These are phyloP conservation scores for Xylaria cubensis DNA, from an alignment of 495 filamentous ascomycete genomes.

Conservation along the genomic window DNA sequence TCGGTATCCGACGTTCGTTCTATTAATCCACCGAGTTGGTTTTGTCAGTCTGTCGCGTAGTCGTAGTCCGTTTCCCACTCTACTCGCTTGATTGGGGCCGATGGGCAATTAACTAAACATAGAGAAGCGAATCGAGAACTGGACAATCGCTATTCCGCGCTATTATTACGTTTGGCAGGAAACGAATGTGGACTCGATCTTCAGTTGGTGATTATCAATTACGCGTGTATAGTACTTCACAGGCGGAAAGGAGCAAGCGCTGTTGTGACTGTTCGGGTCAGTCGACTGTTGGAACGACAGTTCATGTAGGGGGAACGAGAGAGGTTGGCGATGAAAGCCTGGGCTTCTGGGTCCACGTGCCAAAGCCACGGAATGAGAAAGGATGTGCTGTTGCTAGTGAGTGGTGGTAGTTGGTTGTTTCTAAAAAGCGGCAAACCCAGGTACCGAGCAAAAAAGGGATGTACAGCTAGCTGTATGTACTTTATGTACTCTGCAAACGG, in stretches of 20 bases:
- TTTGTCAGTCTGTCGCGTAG: not conserved
- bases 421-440: not conserved
- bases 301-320: slow-evolving; percentile 3
- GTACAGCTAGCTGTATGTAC: slow-evolving; percentile 12
- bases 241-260: not conserved
- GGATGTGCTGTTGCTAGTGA: slow-evolving; percentile 20
- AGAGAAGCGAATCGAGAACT: not conserved
- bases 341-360: slow-evolving; percentile 18
- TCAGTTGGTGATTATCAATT: slow-evolving; percentile 17
- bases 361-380: slow-evolving; percentile 16
- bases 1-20: slow-evolving; percentile 20
- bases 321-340: slow-evolving; percentile 7
- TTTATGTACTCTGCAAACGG: slow-evolving; percentile 17
- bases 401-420: slow-evolving; percentile 21
- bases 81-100: not conserved
- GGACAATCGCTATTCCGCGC: slow-evolving; percentile 2
- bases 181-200: slow-evolving; percentile 3
- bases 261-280: slow-evolving; percentile 13
- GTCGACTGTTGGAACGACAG: not conserved
- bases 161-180: slow-evolving; percentile 1
- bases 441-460: slow-evolving; percentile 13
- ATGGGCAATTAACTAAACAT: not conserved
- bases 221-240: not conserved
- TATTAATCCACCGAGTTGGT: not conserved
- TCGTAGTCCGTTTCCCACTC: not conserved